Evolutionary conservation across 2,329 filamentous ascomycete genomes (phyloP).

Genomic region (Cordyceps cicadae): DNA sequence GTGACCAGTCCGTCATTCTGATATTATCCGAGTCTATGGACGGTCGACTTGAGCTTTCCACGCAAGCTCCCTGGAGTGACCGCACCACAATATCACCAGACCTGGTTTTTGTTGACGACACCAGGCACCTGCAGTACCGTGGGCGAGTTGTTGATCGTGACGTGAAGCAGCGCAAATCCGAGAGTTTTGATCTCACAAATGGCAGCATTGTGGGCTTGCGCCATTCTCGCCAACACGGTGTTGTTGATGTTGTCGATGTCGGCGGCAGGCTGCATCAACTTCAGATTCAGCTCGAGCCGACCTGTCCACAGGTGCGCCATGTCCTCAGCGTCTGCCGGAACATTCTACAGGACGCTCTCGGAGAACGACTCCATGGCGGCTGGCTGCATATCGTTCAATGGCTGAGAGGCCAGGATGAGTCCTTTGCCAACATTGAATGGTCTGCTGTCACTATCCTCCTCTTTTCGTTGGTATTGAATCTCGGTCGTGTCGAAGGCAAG

Average conservation of each 20-base stretch:
- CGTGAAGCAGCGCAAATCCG: slow-evolving; percentile 34
- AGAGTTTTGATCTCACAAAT: slow-evolving; percentile 38
- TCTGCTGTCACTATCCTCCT: slow-evolving; percentile 57
- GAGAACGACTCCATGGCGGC: slow-evolving; percentile 53
- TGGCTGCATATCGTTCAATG: slow-evolving; percentile 72
- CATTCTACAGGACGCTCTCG: slow-evolving; percentile 50
- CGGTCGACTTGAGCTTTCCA: slow-evolving; percentile 57
- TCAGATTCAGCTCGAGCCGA: slow-evolving; percentile 58
- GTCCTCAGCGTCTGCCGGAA: slow-evolving; percentile 56
- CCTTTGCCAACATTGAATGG: slow-evolving; percentile 55
- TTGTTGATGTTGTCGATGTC: slow-evolving; percentile 59
- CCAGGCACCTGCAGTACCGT: slow-evolving; percentile 49
- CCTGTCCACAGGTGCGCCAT: slow-evolving; percentile 51
- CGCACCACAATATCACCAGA: slow-evolving; percentile 60
- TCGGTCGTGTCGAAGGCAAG: slow-evolving; percentile 34
- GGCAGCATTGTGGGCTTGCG: slow-evolving; percentile 46
- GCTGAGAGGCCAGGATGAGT: slow-evolving; percentile 44
- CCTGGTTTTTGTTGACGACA: slow-evolving; percentile 49
- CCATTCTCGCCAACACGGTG: slow-evolving; percentile 49
- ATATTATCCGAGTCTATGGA: slow-evolving; percentile 58
- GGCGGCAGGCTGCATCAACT: slow-evolving; percentile 56
- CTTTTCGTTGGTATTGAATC: slow-evolving; percentile 53
- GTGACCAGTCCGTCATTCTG: slow-evolving; percentile 58
- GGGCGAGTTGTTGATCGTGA: slow-evolving; percentile 47
- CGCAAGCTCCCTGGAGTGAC: slow-evolving; percentile 69